Evolutionary conservation across 1,284 basidiomycete species (phyloP), one percentile per base, ranked within the genome.

Genomic region (Ceraceosorus bombacis): DNA sequence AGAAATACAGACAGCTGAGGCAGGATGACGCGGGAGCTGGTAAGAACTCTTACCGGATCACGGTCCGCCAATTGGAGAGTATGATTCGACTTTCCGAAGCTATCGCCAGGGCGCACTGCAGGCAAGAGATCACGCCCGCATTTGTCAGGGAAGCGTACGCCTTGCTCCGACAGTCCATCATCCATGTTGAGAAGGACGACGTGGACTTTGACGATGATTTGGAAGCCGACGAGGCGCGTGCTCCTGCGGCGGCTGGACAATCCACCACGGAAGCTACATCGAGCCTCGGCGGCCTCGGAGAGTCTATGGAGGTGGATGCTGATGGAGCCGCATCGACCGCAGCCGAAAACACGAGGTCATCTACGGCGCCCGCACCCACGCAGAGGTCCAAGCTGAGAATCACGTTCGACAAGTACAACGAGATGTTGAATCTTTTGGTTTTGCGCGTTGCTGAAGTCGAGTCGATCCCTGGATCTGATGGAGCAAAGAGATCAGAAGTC

Each of bases 141-240:
- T 96, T 95, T 76, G 95, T 99, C 13, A 85, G 90, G 39, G 95
- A 99, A 80, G 94, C 95, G 1, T 97, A 90, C 80, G 86, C 85
- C 38, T 85, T 99, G 10, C 82, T 99, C 17, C 85, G 89, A 43
- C 92, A 97, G 78, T 97, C 93, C 2, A 99, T 98, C 80, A 97
- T 98, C 72, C 95, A 98, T 74, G 94, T 99, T 66, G 95, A 98
- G 78, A 92, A 97, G 79, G 95, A 99, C 75, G 94, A 98, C 72
- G 88, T 99, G 74, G 91, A 95, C 65, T 92, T 95, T 74, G 55
- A 61, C 27, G 59, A 66, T 57, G 81, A 84, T 2, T 83, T 83
- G 59, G 85, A 64, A 38, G 53, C 58, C 51, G 82, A 48, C 83
- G 84, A 63, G 81, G 49, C 49, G n/a, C 3, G 9, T n/a, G n/a